Conservation (phyloP, 257 asterid genomes). For the Rhazya stricta region DNA sequence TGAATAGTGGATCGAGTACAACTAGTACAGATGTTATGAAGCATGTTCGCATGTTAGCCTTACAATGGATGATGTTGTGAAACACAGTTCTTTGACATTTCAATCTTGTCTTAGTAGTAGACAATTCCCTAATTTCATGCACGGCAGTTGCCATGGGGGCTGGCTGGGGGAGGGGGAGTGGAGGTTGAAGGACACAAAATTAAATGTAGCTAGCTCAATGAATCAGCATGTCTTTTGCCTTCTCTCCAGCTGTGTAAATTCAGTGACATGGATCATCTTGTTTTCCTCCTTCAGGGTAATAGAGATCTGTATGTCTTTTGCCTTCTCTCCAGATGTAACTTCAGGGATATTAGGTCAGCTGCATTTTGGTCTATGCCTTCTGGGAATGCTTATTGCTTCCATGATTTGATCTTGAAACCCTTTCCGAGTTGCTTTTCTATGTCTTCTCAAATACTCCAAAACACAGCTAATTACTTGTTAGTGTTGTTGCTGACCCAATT, state of each 20-base stretch:
- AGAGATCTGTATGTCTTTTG: not conserved
- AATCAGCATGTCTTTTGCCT: not conserved
- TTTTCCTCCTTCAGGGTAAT: too few species aligned
- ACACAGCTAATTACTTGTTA: not conserved
- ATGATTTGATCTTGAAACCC: not conserved
- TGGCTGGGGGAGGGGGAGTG: not conserved
- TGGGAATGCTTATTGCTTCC: not conserved
- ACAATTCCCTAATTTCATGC: not conserved
- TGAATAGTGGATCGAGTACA: not conserved
- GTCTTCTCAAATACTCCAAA: not conserved
- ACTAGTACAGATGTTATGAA: not conserved
- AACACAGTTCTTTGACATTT: not conserved
- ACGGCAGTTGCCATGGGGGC: not conserved
- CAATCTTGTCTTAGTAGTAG: not conserved
- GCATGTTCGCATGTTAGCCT: not conserved
- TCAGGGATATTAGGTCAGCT: not conserved
- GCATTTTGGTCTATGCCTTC: not conserved
- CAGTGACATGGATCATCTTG: too few species aligned
- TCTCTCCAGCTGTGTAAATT: not conserved
- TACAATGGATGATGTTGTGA: not conserved
- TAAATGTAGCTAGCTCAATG: not conserved
- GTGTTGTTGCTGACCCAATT: not conserved
- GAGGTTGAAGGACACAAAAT: not conserved
- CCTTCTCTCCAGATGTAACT: not conserved
- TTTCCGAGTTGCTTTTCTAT: not conserved